Base-by-base conservation (phyloP, 2,329 filamentous ascomycete species). In the Fusarium sp. region DNA sequence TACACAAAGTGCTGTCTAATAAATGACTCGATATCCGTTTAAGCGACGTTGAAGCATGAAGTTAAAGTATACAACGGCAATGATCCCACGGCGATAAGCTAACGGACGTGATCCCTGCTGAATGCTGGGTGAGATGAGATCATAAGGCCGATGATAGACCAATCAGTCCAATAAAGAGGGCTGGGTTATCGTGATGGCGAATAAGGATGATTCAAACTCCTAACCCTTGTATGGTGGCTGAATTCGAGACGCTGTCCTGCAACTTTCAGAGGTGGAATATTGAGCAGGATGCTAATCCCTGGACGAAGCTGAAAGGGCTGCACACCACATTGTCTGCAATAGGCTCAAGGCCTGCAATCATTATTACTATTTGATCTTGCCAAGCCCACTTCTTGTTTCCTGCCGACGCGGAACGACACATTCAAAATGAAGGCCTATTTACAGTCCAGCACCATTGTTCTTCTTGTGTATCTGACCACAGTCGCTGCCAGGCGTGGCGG, bases 351-450 rank as follows among this genome's bases (percentile, higher is more conserved):
- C 34, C 10, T 12, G 34, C 3, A 9, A 16, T 9, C 5, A 6
- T 38, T 7, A n/a, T n/a, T 12, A 38, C 3, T 38, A n/a, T n/a
- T 4, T 6, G 2, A n/a, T 2, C 9, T 1, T n/a, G 34, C 34
- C 18, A 38, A n/a, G 34, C 34, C 34, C 10, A 11, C n/a, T 11
- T 18, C 18, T n/a, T 38, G 34, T 11, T 38, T 12, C 0, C 7
- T n/a, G 2, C 12, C n/a, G 6, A n/a, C 18, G 18, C 34, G 10
- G 18, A 12, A 3, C 18, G 6, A 38, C 34, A 38, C 2, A 38
- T 10, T 38, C 18, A 12, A n/a, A 38, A 38, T n/a, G 10, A 38
- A n/a, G 18, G 34, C 3, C 18, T 4, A 38, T n/a, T 4, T 38
- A 1, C 34, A 5, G 16, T 11, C 2, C 1, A 38, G 34, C 16